Evolutionary conservation across 2,329 filamentous ascomycete genomes (phyloP).

Genomic region (Camillea tinctor): DNA sequence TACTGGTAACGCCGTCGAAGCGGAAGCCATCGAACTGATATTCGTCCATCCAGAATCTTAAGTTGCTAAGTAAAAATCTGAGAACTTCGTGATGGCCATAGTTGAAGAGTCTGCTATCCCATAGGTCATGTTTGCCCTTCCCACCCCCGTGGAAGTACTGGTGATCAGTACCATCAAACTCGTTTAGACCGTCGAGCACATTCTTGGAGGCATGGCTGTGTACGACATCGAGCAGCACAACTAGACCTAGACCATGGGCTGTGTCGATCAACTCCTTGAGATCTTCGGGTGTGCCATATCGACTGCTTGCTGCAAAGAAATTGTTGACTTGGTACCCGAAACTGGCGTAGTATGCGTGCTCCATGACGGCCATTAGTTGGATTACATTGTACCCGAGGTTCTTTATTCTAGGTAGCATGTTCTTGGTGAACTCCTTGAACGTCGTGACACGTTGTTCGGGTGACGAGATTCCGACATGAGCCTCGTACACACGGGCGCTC

Average conservation of each 20-base stretch:
- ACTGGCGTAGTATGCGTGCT: slow-evolving; percentile 98
- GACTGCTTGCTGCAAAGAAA: slow-evolving; percentile 96
- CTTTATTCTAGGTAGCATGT: slow-evolving; percentile 89
- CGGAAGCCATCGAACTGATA: slow-evolving; percentile 96
- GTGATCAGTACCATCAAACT: slow-evolving; percentile 93
- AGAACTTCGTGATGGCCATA: slow-evolving; percentile 93
- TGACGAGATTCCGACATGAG: slow-evolving; percentile 96
- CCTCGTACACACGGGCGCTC: slow-evolving; percentile 93
- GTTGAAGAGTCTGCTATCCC: slow-evolving; percentile 97
- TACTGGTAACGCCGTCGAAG: slow-evolving; percentile 97
- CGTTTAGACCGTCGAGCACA: slow-evolving; percentile 88
- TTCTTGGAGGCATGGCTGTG: slow-evolving; percentile 99
- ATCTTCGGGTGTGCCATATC: slow-evolving; percentile 91
- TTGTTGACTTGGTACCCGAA: slow-evolving; percentile 99
- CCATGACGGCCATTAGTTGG: slow-evolving; percentile 98
- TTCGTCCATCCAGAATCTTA: slow-evolving; percentile 99
- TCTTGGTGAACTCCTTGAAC: slow-evolving; percentile 95
- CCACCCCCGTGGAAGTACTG: slow-evolving; percentile 90
- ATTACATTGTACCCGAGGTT: slow-evolving; percentile 94
- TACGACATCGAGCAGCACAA: slow-evolving; percentile 90
- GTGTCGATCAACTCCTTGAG: slow-evolving; percentile 96
- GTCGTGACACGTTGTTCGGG: slow-evolving; percentile 85
- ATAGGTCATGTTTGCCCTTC: slow-evolving; percentile 85
- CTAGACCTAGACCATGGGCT: slow-evolving; percentile 85
- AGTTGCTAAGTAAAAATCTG: slow-evolving; percentile 91